Evolutionary conservation across 2,329 filamentous ascomycete species (phyloP).

Genomic region (Cordyceps militaris): DNA sequence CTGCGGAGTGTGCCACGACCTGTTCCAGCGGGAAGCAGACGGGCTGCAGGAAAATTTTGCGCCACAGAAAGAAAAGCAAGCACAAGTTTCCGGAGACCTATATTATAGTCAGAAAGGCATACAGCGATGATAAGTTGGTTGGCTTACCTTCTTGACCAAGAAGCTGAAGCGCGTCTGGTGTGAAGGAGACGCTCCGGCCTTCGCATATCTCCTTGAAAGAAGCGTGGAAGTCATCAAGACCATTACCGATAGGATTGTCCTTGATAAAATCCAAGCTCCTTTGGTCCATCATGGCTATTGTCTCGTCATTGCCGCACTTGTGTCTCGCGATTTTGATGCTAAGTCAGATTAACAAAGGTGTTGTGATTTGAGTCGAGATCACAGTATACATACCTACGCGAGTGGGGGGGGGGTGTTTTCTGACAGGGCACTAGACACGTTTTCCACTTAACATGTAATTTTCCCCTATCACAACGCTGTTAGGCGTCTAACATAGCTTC

Average conservation of each 20-base stretch:
- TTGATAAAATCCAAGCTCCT: background rate
- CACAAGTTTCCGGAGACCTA: background rate
- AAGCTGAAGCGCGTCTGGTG: background rate
- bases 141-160: background rate
- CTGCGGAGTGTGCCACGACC: background rate
- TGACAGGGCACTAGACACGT: no score
- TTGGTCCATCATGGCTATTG: background rate
- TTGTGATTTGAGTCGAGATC: no score
- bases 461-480: no score
- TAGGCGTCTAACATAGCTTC: no score
- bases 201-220: background rate
- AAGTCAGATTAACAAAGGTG: no score
- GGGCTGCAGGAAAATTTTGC: background rate
- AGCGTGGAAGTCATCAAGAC: background rate
- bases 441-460: no score
- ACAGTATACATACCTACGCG: no score
- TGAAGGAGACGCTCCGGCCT: background rate
- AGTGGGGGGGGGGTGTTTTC: no score
- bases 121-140: background rate
- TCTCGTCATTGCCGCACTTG: no score
- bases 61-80: background rate
- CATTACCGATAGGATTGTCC: background rate
- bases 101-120: background rate
- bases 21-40: background rate
- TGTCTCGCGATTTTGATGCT: no score